Evolutionary conservation across 1,139 yeast species (phyloP).

Genomic region (Saccharomyces hybrid): DNA sequence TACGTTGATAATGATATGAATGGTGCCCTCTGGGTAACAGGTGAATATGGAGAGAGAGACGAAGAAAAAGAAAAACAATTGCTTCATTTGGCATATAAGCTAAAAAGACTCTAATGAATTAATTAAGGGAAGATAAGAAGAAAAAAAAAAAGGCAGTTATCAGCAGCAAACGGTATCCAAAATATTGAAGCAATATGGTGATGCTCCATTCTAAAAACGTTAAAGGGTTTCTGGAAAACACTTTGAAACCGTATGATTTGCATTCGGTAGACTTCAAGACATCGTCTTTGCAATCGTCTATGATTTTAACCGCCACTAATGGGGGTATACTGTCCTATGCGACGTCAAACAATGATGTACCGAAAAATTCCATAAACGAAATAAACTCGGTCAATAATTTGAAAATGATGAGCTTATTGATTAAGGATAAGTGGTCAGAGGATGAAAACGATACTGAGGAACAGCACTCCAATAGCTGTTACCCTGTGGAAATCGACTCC

Average conservation of each 20-base stretch:
- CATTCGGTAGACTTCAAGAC: conserved; percentile 10
- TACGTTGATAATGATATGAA: neutral
- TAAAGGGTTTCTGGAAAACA: conserved; percentile 10
- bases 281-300: conserved; percentile 20
- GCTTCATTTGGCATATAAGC: neutral
- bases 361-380: conserved; percentile 3
- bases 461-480: conserved; percentile 13
- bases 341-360: conserved; percentile 7
- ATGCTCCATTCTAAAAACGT: conserved; percentile 20
- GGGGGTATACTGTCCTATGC: conserved; percentile 28
- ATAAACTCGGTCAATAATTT: conserved; percentile 22
- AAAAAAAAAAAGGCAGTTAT: neutral
- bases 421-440: conserved; percentile 30
- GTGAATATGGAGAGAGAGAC: neutral
- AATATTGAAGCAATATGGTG: neutral
- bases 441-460: conserved; percentile 18
- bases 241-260: conserved; percentile 12
- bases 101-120: neutral
- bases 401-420: conserved; percentile 29
- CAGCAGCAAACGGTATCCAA: neutral
- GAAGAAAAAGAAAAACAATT: neutral
- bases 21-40: neutral
- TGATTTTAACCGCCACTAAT: conserved; percentile 20
- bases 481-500: conserved; percentile 5
- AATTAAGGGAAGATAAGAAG: neutral